Conservation (phyloP, 2,329 filamentous ascomycete genomes). For the Ophiostoma ulmi region DNA sequence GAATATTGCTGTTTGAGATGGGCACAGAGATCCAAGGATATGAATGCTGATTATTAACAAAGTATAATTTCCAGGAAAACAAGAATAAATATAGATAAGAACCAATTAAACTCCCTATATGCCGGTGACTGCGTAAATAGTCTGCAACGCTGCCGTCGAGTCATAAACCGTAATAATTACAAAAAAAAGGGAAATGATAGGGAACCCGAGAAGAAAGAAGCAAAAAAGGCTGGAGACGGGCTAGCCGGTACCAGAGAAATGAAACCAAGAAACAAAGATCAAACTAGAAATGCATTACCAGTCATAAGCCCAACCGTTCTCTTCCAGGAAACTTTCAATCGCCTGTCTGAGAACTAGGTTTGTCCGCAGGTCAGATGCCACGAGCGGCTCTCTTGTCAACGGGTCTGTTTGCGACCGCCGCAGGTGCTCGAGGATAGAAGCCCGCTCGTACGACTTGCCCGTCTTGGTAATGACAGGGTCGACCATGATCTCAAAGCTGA, state of each 20-base stretch:
- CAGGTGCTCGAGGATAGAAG: conserved; percentile 80
- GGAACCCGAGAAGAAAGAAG: neutral
- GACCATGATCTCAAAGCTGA: conserved; percentile 67
- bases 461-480: conserved; percentile 74
- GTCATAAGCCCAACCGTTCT: conserved; percentile 90
- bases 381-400: conserved; percentile 71
- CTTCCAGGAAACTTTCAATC: conserved; percentile 66
- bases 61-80: neutral
- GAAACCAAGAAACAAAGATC: neutral
- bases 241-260: neutral
- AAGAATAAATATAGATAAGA: neutral
- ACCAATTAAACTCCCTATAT: neutral
- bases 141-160: conserved; percentile 9
- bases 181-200: neutral
- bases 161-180: neutral
- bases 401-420: conserved; percentile 72
- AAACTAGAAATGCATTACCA: conserved; percentile 51
- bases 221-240: neutral
- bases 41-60: no score
- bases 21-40: neutral
- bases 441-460: conserved; percentile 84
- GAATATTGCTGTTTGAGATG: neutral
- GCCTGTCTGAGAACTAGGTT: conserved; percentile 75
- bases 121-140: conserved; percentile 5
- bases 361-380: conserved; percentile 64